Evolutionary conservation across 495 filamentous ascomycete genomes (phyloP).

Genomic region (Massariosphaeria phaeospora): DNA sequence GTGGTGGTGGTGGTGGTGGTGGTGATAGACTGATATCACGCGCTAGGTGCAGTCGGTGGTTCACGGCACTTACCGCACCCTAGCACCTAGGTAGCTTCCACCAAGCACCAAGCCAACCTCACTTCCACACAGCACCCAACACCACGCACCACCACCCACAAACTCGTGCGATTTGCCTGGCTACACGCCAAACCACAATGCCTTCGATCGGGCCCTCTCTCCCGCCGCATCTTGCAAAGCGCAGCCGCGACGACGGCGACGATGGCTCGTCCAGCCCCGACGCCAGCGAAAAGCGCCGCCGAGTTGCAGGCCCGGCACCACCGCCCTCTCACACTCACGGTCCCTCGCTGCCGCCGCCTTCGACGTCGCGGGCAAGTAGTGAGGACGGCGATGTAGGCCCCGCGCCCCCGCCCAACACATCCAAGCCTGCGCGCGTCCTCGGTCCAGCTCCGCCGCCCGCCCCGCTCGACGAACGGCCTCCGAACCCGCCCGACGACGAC

Average conservation of each 20-base stretch:
- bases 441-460: slow-evolving; percentile 46
- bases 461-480: slow-evolving; percentile 47
- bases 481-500: slow-evolving; percentile 31
- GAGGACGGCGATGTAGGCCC: slow-evolving; percentile 14
- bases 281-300: slow-evolving; percentile 44
- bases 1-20: neutral
- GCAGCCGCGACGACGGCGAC: slow-evolving; percentile 39
- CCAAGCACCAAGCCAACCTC: too few relatives aligned
- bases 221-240: slow-evolving; percentile 43
- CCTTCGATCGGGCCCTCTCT: slow-evolving; percentile 41
- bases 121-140: neutral
- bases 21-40: neutral
- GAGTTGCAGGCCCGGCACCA: slow-evolving; percentile 39
- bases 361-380: slow-evolving; percentile 9
- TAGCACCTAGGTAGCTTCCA: too few relatives aligned
- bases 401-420: neutral
- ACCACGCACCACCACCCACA: slow-evolving; percentile 2
- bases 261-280: slow-evolving; percentile 31
- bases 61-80: neutral
- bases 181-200: slow-evolving; percentile 30
- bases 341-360: slow-evolving; percentile 1
- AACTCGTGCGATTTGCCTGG: too few relatives aligned
- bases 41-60: neutral
- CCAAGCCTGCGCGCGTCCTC: slow-evolving; percentile 11
- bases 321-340: slow-evolving; percentile 14